A percentile compares a stretch with the other conserved stretches of the same genome.
These are phyloP conservation scores for Anthoceros angustus DNA, from an alignment of 225 moss, liverwort and hornwort species.

Conservation along the genomic window DNA sequence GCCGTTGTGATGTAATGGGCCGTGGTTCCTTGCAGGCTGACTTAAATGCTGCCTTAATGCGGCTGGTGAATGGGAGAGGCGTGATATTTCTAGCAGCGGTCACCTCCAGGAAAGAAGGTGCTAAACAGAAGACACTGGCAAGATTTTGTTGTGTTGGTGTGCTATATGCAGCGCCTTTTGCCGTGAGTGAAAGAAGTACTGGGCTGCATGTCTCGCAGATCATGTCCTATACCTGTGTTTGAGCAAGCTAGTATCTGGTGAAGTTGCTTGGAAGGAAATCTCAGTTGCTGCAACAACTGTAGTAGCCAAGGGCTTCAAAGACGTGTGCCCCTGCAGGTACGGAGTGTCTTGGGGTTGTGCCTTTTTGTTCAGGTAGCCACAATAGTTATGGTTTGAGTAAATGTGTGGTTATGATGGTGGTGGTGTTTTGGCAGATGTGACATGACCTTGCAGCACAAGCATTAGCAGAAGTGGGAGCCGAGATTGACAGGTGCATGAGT, in stretches of 20 bases:
- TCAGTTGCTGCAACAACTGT: background rate
- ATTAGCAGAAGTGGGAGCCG: background rate
- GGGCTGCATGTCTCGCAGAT: background rate
- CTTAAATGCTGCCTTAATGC: constrained; percentile 25
- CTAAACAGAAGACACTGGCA: background rate
- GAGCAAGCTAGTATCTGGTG: background rate
- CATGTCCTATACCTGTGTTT: background rate
- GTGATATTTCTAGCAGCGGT: constrained; percentile 14
- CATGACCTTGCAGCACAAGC: constrained; percentile 7
- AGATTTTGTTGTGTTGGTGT: background rate
- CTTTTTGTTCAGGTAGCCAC: background rate
- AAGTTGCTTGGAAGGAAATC: background rate
- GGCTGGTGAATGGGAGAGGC: constrained; percentile 21
- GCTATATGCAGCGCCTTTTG: background rate
- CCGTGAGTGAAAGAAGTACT: background rate
- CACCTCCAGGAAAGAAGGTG: constrained; percentile 14
- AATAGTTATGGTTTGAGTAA: background rate
- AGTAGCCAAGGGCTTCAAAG: background rate
- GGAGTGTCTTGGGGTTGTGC: background rate
- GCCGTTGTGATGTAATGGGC: background rate
- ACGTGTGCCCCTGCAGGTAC: background rate
- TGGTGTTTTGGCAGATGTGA: constrained; percentile 11
- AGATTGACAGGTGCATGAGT: background rate
- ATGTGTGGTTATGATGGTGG: background rate
- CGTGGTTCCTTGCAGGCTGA: constrained; percentile 12